phyloP scores from a whole-genome alignment of 2,329 filamentous ascomycete species.

The Scytalidium sp. region DNA sequence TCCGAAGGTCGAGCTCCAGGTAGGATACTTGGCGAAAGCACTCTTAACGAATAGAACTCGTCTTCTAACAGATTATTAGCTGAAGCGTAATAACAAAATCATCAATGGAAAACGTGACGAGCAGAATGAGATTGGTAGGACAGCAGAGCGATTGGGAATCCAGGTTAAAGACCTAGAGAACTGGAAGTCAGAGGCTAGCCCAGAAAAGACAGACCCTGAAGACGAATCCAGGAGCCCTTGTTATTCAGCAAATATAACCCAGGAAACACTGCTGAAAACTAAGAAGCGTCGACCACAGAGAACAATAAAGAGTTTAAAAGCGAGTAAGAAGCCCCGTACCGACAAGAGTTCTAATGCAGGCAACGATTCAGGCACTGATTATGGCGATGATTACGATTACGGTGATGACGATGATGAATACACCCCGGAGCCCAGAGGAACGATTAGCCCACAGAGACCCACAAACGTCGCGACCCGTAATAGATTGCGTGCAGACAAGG shows the following conservation, averaged over 20 bases:
- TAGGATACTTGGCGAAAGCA: slow-evolving; percentile 9
- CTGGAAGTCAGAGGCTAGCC: background rate
- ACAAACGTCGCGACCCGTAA: background rate
- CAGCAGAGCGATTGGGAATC: slow-evolving; percentile 6
- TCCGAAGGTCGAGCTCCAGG: slow-evolving; percentile 15
- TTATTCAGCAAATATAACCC: background rate
- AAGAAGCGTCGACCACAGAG: background rate
- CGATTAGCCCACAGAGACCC: background rate
- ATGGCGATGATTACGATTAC: slow-evolving; percentile 3
- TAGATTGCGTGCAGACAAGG: too few species aligned
- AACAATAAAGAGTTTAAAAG: too few species aligned
- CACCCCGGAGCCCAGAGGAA: background rate
- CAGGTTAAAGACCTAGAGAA: background rate
- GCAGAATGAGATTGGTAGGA: slow-evolving; percentile 21
- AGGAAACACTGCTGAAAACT: background rate
- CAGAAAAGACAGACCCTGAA: background rate
- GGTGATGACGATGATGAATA: slow-evolving; percentile 1
- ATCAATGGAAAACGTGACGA: slow-evolving; percentile 21
- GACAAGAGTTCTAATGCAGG: background rate
- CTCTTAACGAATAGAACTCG: background rate
- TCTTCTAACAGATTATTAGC: slow-evolving; percentile 7
- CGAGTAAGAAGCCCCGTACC: too few species aligned
- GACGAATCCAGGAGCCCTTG: background rate
- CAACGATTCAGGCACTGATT: background rate
- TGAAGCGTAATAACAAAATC: slow-evolving; percentile 21